Conservation (phyloP, 2,329 filamentous ascomycete genomes). For the Aspergillus sp. region DNA sequence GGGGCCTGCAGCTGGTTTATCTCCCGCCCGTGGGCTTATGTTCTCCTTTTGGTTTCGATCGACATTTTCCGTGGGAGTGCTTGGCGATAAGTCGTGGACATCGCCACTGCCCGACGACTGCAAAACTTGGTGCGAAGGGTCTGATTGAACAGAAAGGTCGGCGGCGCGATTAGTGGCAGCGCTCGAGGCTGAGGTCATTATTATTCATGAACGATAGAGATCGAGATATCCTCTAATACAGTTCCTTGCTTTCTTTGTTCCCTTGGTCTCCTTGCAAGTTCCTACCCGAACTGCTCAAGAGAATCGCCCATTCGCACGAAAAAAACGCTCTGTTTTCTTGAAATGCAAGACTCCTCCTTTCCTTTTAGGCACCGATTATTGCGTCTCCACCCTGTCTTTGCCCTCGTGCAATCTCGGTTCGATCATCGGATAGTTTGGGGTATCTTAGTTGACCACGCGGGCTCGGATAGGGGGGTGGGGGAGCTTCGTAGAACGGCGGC, state of each 20-base stretch:
- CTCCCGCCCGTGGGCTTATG: slow-evolving; percentile 3
- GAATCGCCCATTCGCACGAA: slow-evolving; percentile 15
- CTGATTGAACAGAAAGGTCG: slow-evolving; percentile 15
- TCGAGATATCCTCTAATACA: neutral
- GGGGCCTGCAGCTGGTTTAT: slow-evolving; percentile 1
- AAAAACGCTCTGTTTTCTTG: too few species aligned
- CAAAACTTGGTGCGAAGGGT: neutral
- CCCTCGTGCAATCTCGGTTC: slow-evolving; percentile 3
- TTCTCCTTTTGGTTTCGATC: slow-evolving; percentile 12
- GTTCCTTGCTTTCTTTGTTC: slow-evolving; percentile 3
- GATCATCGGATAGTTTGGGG: slow-evolving; percentile 15
- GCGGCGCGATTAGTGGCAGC: slow-evolving; percentile 21
- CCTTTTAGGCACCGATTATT: slow-evolving; percentile 1
- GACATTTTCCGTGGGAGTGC: neutral
- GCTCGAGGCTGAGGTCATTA: slow-evolving; percentile 27
- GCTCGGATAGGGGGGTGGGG: slow-evolving; percentile 14
- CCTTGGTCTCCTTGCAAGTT: slow-evolving; percentile 10
- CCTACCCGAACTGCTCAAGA: slow-evolving; percentile 6
- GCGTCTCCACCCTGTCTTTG: slow-evolving; percentile 3
- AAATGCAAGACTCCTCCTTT: neutral
- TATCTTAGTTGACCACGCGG: slow-evolving; percentile 18
- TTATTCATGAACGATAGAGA: slow-evolving; percentile 19
- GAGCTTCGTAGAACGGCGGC: neutral
- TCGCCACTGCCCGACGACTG: neutral
- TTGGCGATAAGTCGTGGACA: neutral